These are phyloP conservation scores for Aspergillus quadrilineatus DNA, from an alignment of 2,329 filamentous ascomycete species.

Conservation along the genomic window DNA sequence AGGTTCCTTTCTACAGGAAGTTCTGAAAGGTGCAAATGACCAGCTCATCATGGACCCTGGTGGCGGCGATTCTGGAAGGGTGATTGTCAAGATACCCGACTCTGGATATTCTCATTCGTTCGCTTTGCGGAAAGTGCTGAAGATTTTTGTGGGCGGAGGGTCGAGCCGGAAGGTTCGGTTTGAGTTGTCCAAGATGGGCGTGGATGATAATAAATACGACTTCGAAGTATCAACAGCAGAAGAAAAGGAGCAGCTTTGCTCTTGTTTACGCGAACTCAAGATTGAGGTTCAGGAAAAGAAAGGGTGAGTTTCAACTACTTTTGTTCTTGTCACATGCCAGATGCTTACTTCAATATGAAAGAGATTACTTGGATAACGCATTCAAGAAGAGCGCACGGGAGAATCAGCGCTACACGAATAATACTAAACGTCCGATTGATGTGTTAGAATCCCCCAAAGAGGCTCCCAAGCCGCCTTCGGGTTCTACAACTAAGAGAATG, in stretches of 20 bases:
- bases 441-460: constrained; percentile 11
- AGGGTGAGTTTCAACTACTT: constrained; percentile 23
- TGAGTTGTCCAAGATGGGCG: constrained; percentile 24
- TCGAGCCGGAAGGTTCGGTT: constrained; percentile 33
- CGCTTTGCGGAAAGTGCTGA: constrained; percentile 19
- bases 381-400: constrained; percentile 26
- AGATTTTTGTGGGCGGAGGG: constrained; percentile 20
- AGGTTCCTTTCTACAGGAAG: constrained; percentile 17
- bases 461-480: constrained; percentile 8
- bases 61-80: neutral
- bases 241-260: constrained; percentile 24
- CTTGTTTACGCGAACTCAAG: constrained; percentile 12
- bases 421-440: constrained; percentile 17
- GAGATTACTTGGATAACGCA: constrained; percentile 34
- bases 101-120: neutral
- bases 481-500: constrained; percentile 22
- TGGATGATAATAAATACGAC: constrained; percentile 23
- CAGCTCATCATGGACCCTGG: constrained; percentile 19
- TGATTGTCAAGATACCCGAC: constrained; percentile 5
- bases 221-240: constrained; percentile 29
- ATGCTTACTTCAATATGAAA: constrained; percentile 19
- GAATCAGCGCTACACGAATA: constrained; percentile 1
- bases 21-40: constrained; percentile 7
- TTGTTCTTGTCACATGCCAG: neutral
- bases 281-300: constrained; percentile 22